Base-by-base conservation (phyloP, 2,329 filamentous ascomycete genomes). In the Fusarium neocosmosporiellum region DNA sequence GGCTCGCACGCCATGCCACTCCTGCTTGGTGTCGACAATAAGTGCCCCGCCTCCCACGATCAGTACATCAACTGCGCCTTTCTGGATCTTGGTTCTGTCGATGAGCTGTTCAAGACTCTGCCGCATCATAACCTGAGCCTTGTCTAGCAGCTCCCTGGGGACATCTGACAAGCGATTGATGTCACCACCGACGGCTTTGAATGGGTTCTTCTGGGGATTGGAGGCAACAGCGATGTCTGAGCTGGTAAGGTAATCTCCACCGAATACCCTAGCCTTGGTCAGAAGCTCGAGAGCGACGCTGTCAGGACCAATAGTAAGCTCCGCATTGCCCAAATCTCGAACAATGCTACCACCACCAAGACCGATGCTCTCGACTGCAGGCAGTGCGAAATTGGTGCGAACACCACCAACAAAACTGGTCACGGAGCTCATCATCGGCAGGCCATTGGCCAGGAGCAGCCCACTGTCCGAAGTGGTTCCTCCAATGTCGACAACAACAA, bases 381-480 rank as follows among this genome's bases (percentile, higher is more conserved):
- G 70, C 48, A 72, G 34, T 2, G 65, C 58, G 24, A 67, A 73
- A 5, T 73, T 73, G 11, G 66, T 67, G 0, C 67, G 54, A 0
- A 73, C 71, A 0, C 59, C 71, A 6, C 50, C 65, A 20, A 71
- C 62, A 20, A 34, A 50, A n/a, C 63, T 65, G 5, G 63, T 58
- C 5, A 55, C 48, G 1, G 63, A 63, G 2, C 60, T 63, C n/a
- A 66, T 63, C 20, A 62, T 50, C 2, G 70, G 70, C 18, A 65
- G 27, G 7, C 68, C 62, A n/a, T 58, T 36, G 16, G 69, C 53
- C 81, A 87, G 4, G 6, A 89, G 70, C 0, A 87, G 74, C 6
- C 87, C 86, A 7, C 87, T 84, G 65, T 89, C 87, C 0, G 86
- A 84, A 0, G 87, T 89, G 0, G 87, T 89, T 16, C 87, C 87